These are phyloP conservation scores for Rhinocladiella mackenziei DNA, from an alignment of 2,329 filamentous ascomycete species.

Conservation along the genomic window DNA sequence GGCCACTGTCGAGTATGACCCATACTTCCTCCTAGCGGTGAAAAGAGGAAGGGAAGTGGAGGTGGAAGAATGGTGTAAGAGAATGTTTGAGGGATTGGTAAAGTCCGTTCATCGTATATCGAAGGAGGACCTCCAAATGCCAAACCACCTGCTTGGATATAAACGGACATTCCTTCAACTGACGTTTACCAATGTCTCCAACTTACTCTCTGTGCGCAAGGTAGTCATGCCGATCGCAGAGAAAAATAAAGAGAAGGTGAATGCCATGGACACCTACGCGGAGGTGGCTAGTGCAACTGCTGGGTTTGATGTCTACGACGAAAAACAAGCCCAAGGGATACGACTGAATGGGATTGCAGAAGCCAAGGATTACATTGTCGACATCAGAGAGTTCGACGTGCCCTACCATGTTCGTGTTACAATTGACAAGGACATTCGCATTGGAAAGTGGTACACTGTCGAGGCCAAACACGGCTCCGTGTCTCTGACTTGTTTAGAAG, in stretches of 20 bases:
- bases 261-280: conserved; percentile 96
- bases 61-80: conserved; percentile 89
- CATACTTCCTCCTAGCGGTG: conserved; percentile 89
- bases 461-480: conserved; percentile 89
- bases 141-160: conserved; percentile 92
- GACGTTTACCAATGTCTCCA: conserved; percentile 78
- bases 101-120: conserved; percentile 73
- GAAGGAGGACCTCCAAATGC: conserved; percentile 91
- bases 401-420: conserved; percentile 98
- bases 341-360: conserved; percentile 75
- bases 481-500: conserved; percentile 78
- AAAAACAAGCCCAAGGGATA: conserved; percentile 77
- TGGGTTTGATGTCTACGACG: conserved; percentile 92
- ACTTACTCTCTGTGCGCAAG: conserved; percentile 78
- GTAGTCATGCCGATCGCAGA: conserved; percentile 87
- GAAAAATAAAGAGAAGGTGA: conserved; percentile 93
- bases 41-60: conserved; percentile 84
- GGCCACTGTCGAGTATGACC: conserved; percentile 91
- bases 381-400: conserved; percentile 98
- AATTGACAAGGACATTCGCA: conserved; percentile 94
- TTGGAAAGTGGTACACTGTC: conserved; percentile 95
- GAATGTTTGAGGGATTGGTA: conserved; percentile 73
- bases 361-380: conserved; percentile 94
- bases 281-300: conserved; percentile 82
- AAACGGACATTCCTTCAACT: conserved; percentile 82